phyloP scores from a whole-genome alignment of 164 flowering plant species.

The Platanus orientalis region DNA sequence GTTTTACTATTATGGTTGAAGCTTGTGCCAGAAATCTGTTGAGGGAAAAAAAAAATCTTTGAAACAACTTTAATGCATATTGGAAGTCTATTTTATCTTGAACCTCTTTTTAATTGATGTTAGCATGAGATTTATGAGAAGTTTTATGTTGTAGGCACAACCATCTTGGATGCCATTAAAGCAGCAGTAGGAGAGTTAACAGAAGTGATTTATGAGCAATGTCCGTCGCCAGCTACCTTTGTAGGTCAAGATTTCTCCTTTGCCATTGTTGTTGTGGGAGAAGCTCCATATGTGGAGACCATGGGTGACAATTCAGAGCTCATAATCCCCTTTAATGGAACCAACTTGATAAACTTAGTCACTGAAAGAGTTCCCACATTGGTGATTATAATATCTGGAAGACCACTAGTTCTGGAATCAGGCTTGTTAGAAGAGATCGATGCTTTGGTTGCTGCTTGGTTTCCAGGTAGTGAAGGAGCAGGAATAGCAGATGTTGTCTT shows the following conservation, averaged over 20 bases:
- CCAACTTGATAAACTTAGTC: conserved; percentile 39
- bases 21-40: neutral
- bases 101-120: neutral
- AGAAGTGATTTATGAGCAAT: conserved; percentile 48
- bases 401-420: conserved; percentile 66
- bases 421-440: conserved; percentile 54
- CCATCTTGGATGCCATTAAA: conserved; percentile 67
- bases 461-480: conserved; percentile 77
- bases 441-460: conserved; percentile 77
- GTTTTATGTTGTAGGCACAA: conserved; percentile 45
- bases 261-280: conserved; percentile 83
- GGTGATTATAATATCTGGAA: conserved; percentile 66
- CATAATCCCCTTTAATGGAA: conserved; percentile 54
- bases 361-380: conserved; percentile 63
- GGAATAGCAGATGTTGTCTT: conserved; percentile 77
- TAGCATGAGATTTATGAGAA: conserved; percentile 1
- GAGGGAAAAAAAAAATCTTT: neutral
- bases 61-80: neutral
- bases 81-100: neutral
- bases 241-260: conserved; percentile 41
- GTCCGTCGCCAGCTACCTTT: conserved; percentile 52
- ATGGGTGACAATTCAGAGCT: conserved; percentile 62
- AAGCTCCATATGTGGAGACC: conserved; percentile 68
- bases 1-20: neutral
- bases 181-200: conserved; percentile 47